phyloP scores from a whole-genome alignment of 176 grass and related monocot genomes.

The Hyparrhenia diplandra region DNA sequence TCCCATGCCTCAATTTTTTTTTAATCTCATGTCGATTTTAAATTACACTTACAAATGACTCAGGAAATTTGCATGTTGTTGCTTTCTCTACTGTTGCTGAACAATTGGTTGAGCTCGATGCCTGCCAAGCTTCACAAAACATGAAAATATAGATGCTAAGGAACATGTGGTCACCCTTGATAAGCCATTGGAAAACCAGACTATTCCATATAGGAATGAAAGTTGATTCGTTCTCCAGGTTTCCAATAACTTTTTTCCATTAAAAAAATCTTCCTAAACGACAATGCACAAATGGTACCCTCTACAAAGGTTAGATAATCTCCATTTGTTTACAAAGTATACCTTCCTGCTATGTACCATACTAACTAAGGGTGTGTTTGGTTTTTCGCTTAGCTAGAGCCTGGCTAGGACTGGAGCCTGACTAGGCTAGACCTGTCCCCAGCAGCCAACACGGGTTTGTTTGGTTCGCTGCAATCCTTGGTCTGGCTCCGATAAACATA shows the following conservation, averaged over 20 bases:
- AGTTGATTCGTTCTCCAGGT: neutral
- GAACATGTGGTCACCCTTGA: neutral
- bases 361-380: no score
- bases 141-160: neutral
- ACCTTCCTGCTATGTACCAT: no score
- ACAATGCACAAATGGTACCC: neutral
- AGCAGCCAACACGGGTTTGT: no score
- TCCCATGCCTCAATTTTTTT: no score
- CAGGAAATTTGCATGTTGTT: neutral
- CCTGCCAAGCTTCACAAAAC: neutral
- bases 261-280: neutral
- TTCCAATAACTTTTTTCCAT: neutral
- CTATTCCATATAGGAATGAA: neutral
- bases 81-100: neutral
- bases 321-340: no score
- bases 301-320: neutral
- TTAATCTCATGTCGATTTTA: no score
- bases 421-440: no score
- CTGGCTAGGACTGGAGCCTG: no score
- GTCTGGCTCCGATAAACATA: no score
- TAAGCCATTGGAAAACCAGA: neutral
- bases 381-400: no score
- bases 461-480: no score
- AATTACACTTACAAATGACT: neutral
- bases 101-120: neutral